phyloP scores from a whole-genome alignment of 495 filamentous ascomycete genomes.

The Xanthoparmelia taractica region DNA sequence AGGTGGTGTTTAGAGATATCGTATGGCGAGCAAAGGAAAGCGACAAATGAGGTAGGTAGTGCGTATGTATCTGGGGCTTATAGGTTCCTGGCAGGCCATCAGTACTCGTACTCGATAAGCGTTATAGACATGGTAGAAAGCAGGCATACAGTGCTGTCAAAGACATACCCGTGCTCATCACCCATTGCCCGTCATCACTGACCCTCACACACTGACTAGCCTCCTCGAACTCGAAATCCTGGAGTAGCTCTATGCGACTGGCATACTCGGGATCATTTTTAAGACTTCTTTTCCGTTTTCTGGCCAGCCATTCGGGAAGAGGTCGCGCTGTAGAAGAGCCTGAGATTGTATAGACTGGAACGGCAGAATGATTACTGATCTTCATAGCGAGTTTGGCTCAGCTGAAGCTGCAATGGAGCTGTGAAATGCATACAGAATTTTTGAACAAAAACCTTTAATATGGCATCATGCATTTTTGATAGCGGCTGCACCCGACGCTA shows the following conservation, averaged over 20 bases:
- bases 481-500: slow-evolving; percentile 2
- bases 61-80: slow-evolving; percentile 95
- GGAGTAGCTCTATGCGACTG: slow-evolving; percentile 87
- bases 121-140: not conserved
- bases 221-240: slow-evolving; percentile 98
- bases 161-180: slow-evolving; percentile 83
- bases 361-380: slow-evolving; percentile 75
- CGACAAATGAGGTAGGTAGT: slow-evolving; percentile 86
- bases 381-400: slow-evolving; percentile 50
- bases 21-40: slow-evolving; percentile 92
- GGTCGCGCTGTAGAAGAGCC: slow-evolving; percentile 84
- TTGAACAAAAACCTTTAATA: too few species aligned
- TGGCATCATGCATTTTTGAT: too few species aligned
- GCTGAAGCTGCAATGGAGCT: not conserved
- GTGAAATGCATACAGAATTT: too few species aligned
- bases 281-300: slow-evolving; percentile 83
- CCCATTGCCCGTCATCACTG: slow-evolving; percentile 96
- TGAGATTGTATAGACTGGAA: slow-evolving; percentile 94
- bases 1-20: slow-evolving; percentile 85
- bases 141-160: not conserved
- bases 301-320: slow-evolving; percentile 89
- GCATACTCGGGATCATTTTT: slow-evolving; percentile 90
- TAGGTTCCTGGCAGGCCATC: slow-evolving; percentile 52
- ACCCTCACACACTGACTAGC: slow-evolving; percentile 87
- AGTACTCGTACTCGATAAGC: slow-evolving; percentile 1